These are phyloP conservation scores for Neoscytalidium dimidiatum DNA, from an alignment of 2,329 filamentous ascomycete species.

Conservation along the genomic window DNA sequence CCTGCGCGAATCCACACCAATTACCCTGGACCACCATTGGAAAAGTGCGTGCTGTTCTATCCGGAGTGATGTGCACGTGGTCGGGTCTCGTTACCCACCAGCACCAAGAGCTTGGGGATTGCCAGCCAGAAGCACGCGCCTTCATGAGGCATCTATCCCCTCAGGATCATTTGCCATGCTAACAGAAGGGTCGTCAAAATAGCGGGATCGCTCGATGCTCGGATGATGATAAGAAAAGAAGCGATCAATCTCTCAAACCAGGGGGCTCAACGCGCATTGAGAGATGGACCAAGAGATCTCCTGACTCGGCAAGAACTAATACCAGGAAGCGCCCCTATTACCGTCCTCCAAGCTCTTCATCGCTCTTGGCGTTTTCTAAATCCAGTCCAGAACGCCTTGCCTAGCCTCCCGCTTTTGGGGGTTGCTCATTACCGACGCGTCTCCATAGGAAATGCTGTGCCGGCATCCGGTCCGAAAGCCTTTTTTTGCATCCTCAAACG, in stretches of 20 bases:
- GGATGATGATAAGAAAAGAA: neutral
- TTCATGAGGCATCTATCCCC: neutral
- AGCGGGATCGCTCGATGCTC: slow-evolving; percentile 10
- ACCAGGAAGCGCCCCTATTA: slow-evolving; percentile 12
- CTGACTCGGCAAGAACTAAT: neutral
- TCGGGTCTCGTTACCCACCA: neutral
- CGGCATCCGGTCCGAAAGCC: slow-evolving; percentile 4
- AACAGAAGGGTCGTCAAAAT: neutral
- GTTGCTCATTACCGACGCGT: slow-evolving; percentile 1
- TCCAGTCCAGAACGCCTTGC: neutral
- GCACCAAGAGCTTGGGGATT: neutral
- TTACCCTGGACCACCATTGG: neutral
- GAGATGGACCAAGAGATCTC: neutral
- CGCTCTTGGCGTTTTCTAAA: neutral
- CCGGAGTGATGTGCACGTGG: neutral
- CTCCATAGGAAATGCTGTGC: neutral
- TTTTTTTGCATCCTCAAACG: neutral
- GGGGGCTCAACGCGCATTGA: neutral
- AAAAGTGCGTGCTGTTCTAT: neutral
- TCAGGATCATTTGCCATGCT: slow-evolving; percentile 9
- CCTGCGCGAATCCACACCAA: neutral
- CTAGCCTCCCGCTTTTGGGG: neutral
- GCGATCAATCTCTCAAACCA: neutral
- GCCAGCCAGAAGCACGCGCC: neutral
- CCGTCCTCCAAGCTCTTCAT: slow-evolving; percentile 1